Evolutionary conservation across 2,329 filamentous ascomycete genomes (phyloP).

Genomic region (Calonectria honghensis): DNA sequence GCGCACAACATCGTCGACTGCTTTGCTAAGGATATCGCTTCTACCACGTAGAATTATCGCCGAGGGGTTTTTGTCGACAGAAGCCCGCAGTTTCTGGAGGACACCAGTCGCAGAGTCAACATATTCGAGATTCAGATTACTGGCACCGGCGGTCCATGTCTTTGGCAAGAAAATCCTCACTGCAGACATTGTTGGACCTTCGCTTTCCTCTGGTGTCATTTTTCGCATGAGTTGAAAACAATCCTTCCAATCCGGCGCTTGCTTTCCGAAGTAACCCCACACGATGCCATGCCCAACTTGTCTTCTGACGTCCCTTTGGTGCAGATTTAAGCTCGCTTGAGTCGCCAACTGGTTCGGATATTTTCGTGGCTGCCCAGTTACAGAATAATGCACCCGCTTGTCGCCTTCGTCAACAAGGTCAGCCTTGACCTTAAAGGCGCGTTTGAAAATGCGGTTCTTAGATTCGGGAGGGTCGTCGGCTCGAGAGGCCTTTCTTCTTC

Average conservation of each 20-base stretch:
- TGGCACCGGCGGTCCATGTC: constrained; percentile 59
- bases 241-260: constrained; percentile 62
- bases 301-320: constrained; percentile 55
- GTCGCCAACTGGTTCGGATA: constrained; percentile 56
- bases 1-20: constrained; percentile 59
- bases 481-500: constrained; percentile 1
- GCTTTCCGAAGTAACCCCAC: constrained; percentile 54
- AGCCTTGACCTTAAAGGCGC: constrained; percentile 54
- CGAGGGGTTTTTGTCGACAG: constrained; percentile 58
- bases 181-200: constrained; percentile 59
- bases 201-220: constrained; percentile 59
- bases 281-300: constrained; percentile 62
- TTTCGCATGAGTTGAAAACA: constrained; percentile 62
- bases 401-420: constrained; percentile 46
- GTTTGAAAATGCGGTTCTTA: constrained; percentile 56
- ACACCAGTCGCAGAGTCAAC: constrained; percentile 60
- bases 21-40: constrained; percentile 57
- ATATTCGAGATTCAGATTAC: constrained; percentile 59
- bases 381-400: constrained; percentile 51
- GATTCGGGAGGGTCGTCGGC: constrained; percentile 43
- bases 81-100: constrained; percentile 58
- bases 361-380: constrained; percentile 53
- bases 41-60: constrained; percentile 59
- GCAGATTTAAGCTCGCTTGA: constrained; percentile 47
- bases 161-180: constrained; percentile 61